Evolutionary conservation across 345 rosid genomes (phyloP).

Genomic region (Sonneratia alba): DNA sequence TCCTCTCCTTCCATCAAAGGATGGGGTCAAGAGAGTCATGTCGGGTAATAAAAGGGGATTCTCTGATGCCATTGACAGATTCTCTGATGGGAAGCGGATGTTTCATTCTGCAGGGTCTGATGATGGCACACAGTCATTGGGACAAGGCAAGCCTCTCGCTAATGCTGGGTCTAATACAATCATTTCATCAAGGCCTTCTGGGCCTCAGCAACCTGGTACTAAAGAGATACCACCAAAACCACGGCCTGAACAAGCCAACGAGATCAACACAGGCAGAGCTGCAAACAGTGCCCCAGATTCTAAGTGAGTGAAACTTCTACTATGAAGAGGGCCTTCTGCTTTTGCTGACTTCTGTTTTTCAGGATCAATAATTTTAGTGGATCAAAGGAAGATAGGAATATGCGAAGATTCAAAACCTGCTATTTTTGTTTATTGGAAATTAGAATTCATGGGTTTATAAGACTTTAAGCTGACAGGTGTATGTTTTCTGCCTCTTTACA

Average conservation of each 20-base stretch:
- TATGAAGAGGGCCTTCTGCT: no score
- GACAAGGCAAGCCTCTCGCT: background rate
- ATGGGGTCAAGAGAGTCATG: slow-evolving; percentile 32
- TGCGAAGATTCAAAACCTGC: background rate
- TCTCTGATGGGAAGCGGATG: slow-evolving; percentile 35
- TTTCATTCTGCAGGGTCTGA: background rate
- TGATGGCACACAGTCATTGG: slow-evolving; percentile 4
- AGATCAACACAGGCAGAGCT: slow-evolving; percentile 20
- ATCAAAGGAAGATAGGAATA: no score
- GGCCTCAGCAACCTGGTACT: slow-evolving; percentile 3
- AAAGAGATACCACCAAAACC: slow-evolving; percentile 29
- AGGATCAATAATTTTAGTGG: background rate
- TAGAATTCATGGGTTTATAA: no score
- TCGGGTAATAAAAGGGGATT: slow-evolving; percentile 67
- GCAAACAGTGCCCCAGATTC: slow-evolving; percentile 37
- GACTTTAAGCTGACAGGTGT: background rate
- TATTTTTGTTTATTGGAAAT: no score
- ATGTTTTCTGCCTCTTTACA: background rate
- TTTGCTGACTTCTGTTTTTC: background rate
- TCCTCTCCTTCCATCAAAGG: slow-evolving; percentile 45
- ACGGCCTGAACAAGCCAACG: slow-evolving; percentile 26
- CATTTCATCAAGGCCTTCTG: slow-evolving; percentile 11
- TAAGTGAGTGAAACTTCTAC: slow-evolving; percentile 29
- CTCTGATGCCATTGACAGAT: slow-evolving; percentile 49
- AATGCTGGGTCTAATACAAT: slow-evolving; percentile 4